Conservation (phyloP, 805 yeast species). For the Clavispora carvajalis region DNA sequence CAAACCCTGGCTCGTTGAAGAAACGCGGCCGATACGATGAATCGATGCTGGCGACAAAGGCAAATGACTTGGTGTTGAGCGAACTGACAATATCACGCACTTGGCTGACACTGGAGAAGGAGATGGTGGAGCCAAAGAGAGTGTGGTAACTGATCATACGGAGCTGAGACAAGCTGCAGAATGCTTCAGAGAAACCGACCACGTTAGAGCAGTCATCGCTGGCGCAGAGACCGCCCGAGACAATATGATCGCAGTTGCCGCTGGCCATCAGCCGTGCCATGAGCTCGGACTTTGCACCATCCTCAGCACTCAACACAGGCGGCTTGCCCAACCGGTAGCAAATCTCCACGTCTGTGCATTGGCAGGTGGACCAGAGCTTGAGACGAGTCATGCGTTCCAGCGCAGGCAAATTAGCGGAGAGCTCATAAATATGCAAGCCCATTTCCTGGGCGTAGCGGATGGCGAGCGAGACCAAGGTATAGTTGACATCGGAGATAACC, state of each 20-base stretch:
- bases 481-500: constrained; percentile 38
- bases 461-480: constrained; percentile 39
- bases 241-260: too few relatives aligned
- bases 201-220: background rate
- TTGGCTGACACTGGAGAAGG: constrained; percentile 14
- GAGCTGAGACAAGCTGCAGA: constrained; percentile 18
- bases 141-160: constrained; percentile 25
- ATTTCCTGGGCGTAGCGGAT: constrained; percentile 51
- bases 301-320: constrained; percentile 30
- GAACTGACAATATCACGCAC: constrained; percentile 19
- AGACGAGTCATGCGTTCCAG: constrained; percentile 36
- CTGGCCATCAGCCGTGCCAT: background rate
- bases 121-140: constrained; percentile 28
- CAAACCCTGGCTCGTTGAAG: constrained; percentile 29
- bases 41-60: constrained; percentile 16
- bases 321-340: constrained; percentile 46
- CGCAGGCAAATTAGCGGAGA: constrained; percentile 28
- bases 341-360: constrained; percentile 40
- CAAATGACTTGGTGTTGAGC: constrained; percentile 26
- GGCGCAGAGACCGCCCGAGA: too few relatives aligned
- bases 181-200: background rate
- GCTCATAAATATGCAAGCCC: constrained; percentile 51
- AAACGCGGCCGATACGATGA: constrained; percentile 24
- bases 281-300: background rate
- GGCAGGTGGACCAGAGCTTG: constrained; percentile 47